A percentile compares a stretch with the other conserved stretches of the same genome.
These are phyloP conservation scores for Russula compacta DNA, from an alignment of 768 basidiomycete species.

Conservation along the genomic window DNA sequence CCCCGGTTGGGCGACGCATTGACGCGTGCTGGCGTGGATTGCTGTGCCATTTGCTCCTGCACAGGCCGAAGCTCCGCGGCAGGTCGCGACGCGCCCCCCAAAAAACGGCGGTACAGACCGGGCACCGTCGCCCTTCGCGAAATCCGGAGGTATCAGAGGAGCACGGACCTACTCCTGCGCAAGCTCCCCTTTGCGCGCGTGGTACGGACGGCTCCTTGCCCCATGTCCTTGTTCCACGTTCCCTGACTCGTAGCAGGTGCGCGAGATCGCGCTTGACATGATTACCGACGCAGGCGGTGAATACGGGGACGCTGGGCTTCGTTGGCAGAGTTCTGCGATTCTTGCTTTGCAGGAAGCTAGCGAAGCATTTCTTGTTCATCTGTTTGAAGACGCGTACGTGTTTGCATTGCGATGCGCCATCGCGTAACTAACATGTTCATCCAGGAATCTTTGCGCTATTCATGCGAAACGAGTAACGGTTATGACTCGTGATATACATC, in stretches of 20 bases:
- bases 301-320: slow-evolving; percentile 50
- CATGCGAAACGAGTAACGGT: slow-evolving; percentile 97
- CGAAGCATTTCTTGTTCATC: slow-evolving; percentile 87
- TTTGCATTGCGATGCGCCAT: neutral
- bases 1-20: neutral
- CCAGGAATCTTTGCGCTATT: slow-evolving; percentile 89
- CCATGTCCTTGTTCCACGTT: neutral
- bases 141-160: slow-evolving; percentile 91
- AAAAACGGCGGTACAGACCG: slow-evolving; percentile 62
- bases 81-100: slow-evolving; percentile 28
- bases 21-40: neutral
- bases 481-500: slow-evolving; percentile 95
- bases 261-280: slow-evolving; percentile 91
- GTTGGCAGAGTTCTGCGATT: slow-evolving; percentile 95
- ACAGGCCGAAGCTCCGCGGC: slow-evolving; percentile 16
- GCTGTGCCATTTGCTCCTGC: neutral
- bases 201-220: slow-evolving; percentile 36
- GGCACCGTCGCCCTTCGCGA: slow-evolving; percentile 87
- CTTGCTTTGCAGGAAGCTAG: slow-evolving; percentile 94
- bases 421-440: neutral
- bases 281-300: slow-evolving; percentile 62
- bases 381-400: slow-evolving; percentile 97
- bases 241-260: slow-evolving; percentile 48
- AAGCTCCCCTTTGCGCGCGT: slow-evolving; percentile 90
- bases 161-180: slow-evolving; percentile 77